phyloP scores from a whole-genome alignment of 352 stramenopile species.

The Globisporangium ultimum region DNA sequence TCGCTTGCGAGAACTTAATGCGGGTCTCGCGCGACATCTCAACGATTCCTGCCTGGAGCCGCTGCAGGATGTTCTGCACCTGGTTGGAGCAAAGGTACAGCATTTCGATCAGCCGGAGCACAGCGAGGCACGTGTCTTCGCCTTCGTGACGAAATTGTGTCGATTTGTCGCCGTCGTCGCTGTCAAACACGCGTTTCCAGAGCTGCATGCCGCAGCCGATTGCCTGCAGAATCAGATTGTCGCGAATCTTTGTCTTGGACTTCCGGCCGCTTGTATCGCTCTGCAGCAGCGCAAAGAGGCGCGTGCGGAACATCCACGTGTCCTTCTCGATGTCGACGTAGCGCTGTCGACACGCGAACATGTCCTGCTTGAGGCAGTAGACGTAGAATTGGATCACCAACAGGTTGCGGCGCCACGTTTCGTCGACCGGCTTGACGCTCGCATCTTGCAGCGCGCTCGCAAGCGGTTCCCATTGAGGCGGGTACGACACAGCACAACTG shows the following conservation, averaged over 20 bases:
- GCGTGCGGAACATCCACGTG: conserved; percentile 59
- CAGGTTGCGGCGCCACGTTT: conserved; percentile 61
- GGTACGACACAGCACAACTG: conserved; percentile 57
- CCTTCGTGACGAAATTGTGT: conserved; percentile 39
- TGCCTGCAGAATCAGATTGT: conserved; percentile 70
- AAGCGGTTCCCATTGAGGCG: conserved; percentile 67
- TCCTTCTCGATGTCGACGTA: conserved; percentile 44
- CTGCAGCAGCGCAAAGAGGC: conserved; percentile 57
- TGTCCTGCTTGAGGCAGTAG: conserved; percentile 77
- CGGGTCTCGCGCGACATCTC: conserved; percentile 51
- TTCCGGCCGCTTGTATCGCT: conserved; percentile 38
- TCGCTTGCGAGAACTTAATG: conserved; percentile 51
- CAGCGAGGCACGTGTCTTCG: conserved; percentile 57
- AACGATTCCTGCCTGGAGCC: conserved; percentile 53
- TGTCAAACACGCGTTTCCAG: conserved; percentile 68
- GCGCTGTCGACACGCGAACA: conserved; percentile 44
- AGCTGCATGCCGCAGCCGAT: conserved; percentile 49
- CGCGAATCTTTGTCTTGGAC: conserved; percentile 39
- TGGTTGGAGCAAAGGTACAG: conserved; percentile 73
- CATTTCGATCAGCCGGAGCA: conserved; percentile 77
- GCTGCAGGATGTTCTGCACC: conserved; percentile 67
- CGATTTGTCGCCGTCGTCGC: conserved; percentile 18
- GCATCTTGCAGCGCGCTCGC: conserved; percentile 58
- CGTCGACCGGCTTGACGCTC: conserved; percentile 37
- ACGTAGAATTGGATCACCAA: conserved; percentile 81